phyloP scores from a whole-genome alignment of 192 early-diverging fungal species.

The Cetraspora pellucida region DNA sequence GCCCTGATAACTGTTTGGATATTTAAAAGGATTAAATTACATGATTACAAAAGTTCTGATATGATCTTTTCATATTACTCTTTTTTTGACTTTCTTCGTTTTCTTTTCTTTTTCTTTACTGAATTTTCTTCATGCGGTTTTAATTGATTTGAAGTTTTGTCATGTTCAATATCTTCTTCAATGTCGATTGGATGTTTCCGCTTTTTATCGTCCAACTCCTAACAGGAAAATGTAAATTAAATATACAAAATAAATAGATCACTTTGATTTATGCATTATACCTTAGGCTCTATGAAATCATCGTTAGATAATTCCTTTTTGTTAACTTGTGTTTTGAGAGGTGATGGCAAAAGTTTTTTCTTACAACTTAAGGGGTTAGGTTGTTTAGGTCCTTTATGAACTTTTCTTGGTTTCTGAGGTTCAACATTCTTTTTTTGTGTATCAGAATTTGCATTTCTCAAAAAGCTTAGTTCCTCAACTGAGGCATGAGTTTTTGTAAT shows the following conservation, averaged over 20 bases:
- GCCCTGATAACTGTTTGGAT: too few species aligned
- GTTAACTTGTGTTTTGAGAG: not conserved
- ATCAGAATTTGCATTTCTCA: constrained; percentile 57
- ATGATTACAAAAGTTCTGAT: too few species aligned
- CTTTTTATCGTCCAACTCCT: not conserved
- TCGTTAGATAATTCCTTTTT: constrained; percentile 37
- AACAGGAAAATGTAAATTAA: too few species aligned
- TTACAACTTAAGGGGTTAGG: constrained; percentile 87
- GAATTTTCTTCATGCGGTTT: too few species aligned
- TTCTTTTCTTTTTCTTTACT: too few species aligned
- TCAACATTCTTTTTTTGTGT: constrained; percentile 39
- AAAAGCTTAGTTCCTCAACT: constrained; percentile 50
- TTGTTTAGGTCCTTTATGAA: constrained; percentile 71
- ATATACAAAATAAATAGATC: too few species aligned
- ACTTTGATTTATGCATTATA: too few species aligned
- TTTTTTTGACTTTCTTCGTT: too few species aligned
- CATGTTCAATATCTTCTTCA: not conserved
- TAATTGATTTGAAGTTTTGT: not conserved
- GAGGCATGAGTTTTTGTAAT: constrained; percentile 43
- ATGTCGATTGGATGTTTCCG: not conserved
- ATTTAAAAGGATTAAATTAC: too few species aligned
- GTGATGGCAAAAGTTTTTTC: constrained; percentile 25
- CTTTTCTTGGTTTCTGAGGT: constrained; percentile 51
- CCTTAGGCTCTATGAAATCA: not conserved
- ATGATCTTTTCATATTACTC: too few species aligned